These are phyloP conservation scores for Argentina anserina DNA, from an alignment of 306 rosid species.

Conservation along the genomic window DNA sequence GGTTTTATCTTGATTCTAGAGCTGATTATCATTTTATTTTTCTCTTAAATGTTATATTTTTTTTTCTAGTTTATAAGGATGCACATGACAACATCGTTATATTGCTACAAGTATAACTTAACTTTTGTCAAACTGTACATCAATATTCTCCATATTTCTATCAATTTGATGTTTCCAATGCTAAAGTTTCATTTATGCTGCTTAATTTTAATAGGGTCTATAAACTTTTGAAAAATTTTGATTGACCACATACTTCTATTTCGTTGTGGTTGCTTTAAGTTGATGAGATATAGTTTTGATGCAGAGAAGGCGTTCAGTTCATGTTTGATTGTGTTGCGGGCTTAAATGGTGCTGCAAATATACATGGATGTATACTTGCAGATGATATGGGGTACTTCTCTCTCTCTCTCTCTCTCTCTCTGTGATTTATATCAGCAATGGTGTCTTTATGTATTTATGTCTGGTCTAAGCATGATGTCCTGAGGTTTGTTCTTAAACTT, in stretches of 20 bases:
- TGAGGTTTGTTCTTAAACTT: slow-evolving; percentile 21
- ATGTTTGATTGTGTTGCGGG: slow-evolving; percentile 95
- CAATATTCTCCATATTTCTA: not conserved
- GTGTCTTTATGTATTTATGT: not conserved
- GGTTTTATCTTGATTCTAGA: slow-evolving; percentile 37
- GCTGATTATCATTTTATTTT: not conserved
- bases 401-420: slow-evolving; percentile 17
- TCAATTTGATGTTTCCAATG: not conserved
- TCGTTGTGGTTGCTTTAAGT: slow-evolving; percentile 3
- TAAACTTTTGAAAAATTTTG: not conserved
- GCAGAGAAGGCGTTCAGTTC: slow-evolving; percentile 98
- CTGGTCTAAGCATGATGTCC: not conserved
- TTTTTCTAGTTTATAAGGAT: not conserved
- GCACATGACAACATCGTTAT: not conserved
- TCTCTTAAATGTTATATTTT: not conserved
- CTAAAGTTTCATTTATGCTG: not conserved
- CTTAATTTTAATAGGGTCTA: not conserved
- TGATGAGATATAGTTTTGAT: slow-evolving; percentile 27
- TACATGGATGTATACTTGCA: slow-evolving; percentile 91
- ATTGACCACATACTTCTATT: not conserved
- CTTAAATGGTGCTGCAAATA: slow-evolving; percentile 43
- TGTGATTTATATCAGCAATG: not conserved
- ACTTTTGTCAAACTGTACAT: not conserved
- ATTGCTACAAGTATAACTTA: not conserved
- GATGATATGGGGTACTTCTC: slow-evolving; percentile 89